A percentile compares a stretch with the other conserved stretches of the same genome.
These are phyloP conservation scores for Chaetomium strumarium DNA, from an alignment of 2,329 filamentous ascomycete species.

Conservation along the genomic window DNA sequence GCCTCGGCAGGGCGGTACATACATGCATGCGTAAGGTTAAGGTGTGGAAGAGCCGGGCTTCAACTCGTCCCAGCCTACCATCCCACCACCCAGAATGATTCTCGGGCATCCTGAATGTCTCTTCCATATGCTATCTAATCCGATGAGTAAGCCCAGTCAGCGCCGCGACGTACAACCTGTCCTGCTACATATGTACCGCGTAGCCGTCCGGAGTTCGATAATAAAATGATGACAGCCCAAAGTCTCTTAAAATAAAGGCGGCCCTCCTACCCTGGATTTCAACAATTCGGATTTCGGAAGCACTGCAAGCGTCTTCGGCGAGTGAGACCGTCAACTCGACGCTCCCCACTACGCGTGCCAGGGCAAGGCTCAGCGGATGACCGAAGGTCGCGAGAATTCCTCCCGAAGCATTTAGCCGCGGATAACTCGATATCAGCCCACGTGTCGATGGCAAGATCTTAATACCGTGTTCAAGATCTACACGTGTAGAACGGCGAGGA, in stretches of 20 bases:
- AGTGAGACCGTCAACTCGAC: slow-evolving; percentile 6
- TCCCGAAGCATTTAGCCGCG: slow-evolving; percentile 17
- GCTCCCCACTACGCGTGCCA: slow-evolving; percentile 7
- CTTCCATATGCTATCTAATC: not conserved
- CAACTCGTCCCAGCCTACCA: slow-evolving; percentile 9
- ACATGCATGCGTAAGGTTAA: not conserved
- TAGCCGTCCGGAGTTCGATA: slow-evolving; percentile 7
- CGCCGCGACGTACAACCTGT: not conserved
- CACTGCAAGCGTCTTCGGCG: slow-evolving; percentile 9
- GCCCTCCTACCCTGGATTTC: slow-evolving; percentile 9
- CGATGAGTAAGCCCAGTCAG: not conserved
- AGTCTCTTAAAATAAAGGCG: slow-evolving; percentile 11
- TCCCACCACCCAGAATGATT: not conserved
- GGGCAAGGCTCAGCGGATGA: not conserved
- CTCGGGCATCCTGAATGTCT: not conserved
- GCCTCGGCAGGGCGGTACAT: not conserved
- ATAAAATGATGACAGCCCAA: slow-evolving; percentile 8
- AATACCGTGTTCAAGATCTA: not conserved
- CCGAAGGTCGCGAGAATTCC: not conserved
- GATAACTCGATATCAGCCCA: slow-evolving; percentile 1
- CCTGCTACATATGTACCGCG: not conserved
- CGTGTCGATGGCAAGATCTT: slow-evolving; percentile 3
- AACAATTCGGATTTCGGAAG: slow-evolving; percentile 1
- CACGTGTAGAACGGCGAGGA: not conserved
- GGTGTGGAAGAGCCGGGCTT: not conserved